Evolutionary conservation across 176 grass and related monocot species (phyloP), one percentile per base, ranked within the genome.

Genomic region (Urochloa ruziziensis): DNA sequence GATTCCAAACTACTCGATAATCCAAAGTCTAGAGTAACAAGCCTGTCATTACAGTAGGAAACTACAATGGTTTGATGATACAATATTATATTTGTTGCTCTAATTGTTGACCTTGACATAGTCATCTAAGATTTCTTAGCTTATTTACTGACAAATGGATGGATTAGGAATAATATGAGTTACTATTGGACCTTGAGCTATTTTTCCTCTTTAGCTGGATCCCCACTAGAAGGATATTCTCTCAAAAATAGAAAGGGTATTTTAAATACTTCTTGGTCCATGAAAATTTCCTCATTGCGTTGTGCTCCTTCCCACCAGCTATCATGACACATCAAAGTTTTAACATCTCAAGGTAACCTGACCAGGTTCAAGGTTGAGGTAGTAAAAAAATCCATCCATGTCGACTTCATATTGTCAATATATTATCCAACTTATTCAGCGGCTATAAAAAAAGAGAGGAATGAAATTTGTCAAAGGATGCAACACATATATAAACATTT

Each of bases 401-500:
- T 51, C 83, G 79, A 79, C 74, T 70, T 21, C 46, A 36, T 13
- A 21, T 60, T 60, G 7, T 17, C 32, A 30, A 57, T 1, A 57
- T n/a, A 56, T 7, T 4, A 17, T 58, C 24, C 65, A 81, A n/a
- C 44, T 51, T 51, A 49, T 58, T 42, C 27, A 81, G 28, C 70
- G 58, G 16, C 46, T 30, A 54, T 39, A 28, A 59, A 63, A 53
- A 56, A n/a, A n/a, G n/a, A 4, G 2, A 37, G 29, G 23, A 62
- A 42, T 21, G n/a, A 27, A 43, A 70, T 17, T 69, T 32, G 44
- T 77, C 44, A 76, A 49, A 82, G 16, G 67, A 54, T 33, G 23
- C 63, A 71, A 39, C 53, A 47, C 30, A 56, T 54, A 63, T 62
- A 62, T 32, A 52, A 78, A 40, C 10, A 40, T 72, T 78, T 72